A percentile compares a stretch with the other conserved stretches of the same genome.
Conservation (phyloP, 2,329 filamentous ascomycete genomes). For the Fonsecaea monophora region DNA sequence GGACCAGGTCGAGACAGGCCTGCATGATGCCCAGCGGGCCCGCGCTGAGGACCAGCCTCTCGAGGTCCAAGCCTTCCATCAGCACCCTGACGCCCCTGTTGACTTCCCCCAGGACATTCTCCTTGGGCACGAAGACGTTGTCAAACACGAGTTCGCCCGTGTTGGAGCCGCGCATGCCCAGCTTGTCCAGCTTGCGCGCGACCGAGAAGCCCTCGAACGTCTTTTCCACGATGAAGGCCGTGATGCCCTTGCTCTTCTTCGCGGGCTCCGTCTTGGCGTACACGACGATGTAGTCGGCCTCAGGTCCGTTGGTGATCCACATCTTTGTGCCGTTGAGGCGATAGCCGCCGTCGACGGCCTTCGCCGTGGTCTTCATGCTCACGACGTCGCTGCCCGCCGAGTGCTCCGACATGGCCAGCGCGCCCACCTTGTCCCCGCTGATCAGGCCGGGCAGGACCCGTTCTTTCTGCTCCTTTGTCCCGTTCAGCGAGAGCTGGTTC, state of each 20-base stretch:
- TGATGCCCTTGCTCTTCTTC: slow-evolving; percentile 86
- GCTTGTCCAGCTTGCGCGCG: slow-evolving; percentile 91
- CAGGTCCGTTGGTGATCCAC: slow-evolving; percentile 99
- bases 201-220: slow-evolving; percentile 77
- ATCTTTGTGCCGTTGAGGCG: slow-evolving; percentile 90
- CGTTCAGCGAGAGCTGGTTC: slow-evolving; percentile 94
- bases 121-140: slow-evolving; percentile 82
- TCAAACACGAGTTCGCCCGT: slow-evolving; percentile 94
- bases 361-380: slow-evolving; percentile 88
- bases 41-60: slow-evolving; percentile 87
- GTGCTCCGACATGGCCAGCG: slow-evolving; percentile 93
- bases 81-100: slow-evolving; percentile 87
- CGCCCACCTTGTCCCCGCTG: slow-evolving; percentile 80
- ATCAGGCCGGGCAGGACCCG: slow-evolving; percentile 82
- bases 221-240: slow-evolving; percentile 85
- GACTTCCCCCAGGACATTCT: slow-evolving; percentile 79
- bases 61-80: slow-evolving; percentile 95
- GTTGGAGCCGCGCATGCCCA: slow-evolving; percentile 97
- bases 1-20: slow-evolving; percentile 79
- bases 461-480: slow-evolving; percentile 76
- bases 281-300: slow-evolving; percentile 92
- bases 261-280: slow-evolving; percentile 92
- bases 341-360: slow-evolving; percentile 81
- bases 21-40: slow-evolving; percentile 96
- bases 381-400: slow-evolving; percentile 92